Percentiles rank a stretch among this genome's conserved stretches.
phyloP scores from a whole-genome alignment of 2,329 filamentous ascomycete species.

The Monosporascus sp. region DNA sequence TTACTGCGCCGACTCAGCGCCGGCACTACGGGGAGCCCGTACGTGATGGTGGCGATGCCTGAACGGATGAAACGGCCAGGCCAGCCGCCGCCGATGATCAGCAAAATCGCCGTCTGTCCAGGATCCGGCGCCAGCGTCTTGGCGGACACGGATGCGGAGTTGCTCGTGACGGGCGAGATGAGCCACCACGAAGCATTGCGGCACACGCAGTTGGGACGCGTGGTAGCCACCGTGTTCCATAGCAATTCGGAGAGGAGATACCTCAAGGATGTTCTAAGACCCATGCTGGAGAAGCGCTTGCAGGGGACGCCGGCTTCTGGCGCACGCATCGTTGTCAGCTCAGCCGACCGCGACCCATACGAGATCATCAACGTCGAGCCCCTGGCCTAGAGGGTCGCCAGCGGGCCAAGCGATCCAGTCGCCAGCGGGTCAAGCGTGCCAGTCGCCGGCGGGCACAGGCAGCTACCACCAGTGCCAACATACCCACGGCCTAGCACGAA shows the following conservation, averaged over 20 bases:
- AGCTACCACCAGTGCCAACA: too few species aligned
- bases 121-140: constrained; percentile 81
- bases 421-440: too few species aligned
- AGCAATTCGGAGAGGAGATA: constrained; percentile 90
- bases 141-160: constrained; percentile 63
- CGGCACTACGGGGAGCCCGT: constrained; percentile 59
- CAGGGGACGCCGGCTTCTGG: constrained; percentile 38
- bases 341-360: constrained; percentile 82
- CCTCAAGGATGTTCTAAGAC: constrained; percentile 64
- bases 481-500: too few species aligned
- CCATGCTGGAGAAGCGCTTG: constrained; percentile 58
- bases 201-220: constrained; percentile 77
- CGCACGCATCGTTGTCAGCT: constrained; percentile 66
- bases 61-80: constrained; percentile 32
- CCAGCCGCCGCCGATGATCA: constrained; percentile 38
- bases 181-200: constrained; percentile 87
- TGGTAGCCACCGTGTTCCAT: constrained; percentile 83
- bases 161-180: constrained; percentile 89
- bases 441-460: too few species aligned
- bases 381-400: constrained; percentile 18
- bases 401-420: too few species aligned
- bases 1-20: constrained; percentile 55
- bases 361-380: constrained; percentile 58
- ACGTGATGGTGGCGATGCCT: constrained; percentile 45
- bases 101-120: constrained; percentile 78